Evolutionary conservation across 2,329 filamentous ascomycete genomes (phyloP).

Genomic region (Xylariaceae sp.): DNA sequence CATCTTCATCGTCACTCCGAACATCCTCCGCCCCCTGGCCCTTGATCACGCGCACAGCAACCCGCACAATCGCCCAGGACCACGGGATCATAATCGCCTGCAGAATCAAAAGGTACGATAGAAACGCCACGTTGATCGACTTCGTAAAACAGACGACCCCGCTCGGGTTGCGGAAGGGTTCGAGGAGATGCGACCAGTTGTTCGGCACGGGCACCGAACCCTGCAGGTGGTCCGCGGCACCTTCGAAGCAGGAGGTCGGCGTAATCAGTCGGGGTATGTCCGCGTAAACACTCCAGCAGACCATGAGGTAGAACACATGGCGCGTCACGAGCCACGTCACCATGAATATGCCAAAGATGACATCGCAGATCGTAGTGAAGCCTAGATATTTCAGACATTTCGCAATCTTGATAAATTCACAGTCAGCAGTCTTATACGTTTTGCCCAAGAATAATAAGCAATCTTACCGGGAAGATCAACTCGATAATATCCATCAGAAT

Average conservation of each 20-base stretch:
- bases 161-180: conserved; percentile 64
- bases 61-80: conserved; percentile 79
- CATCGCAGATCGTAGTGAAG: conserved; percentile 69
- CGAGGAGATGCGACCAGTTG: conserved; percentile 57
- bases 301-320: conserved; percentile 69
- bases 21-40: conserved; percentile 75
- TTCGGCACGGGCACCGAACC: conserved; percentile 48
- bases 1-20: conserved; percentile 78
- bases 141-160: conserved; percentile 78
- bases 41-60: conserved; percentile 70
- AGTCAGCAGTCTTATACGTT: conserved; percentile 2
- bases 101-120: conserved; percentile 69
- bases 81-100: conserved; percentile 76
- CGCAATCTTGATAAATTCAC: conserved; percentile 53
- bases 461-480: conserved; percentile 71
- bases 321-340: conserved; percentile 74
- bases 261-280: conserved; percentile 55
- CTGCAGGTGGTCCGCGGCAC: conserved; percentile 47
- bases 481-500: conserved; percentile 91
- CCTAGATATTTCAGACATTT: conserved; percentile 89
- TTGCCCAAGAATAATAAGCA: conserved; percentile 3
- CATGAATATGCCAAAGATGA: conserved; percentile 78
- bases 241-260: conserved; percentile 66
- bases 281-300: conserved; percentile 74
- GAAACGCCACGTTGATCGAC: conserved; percentile 67